Conservation (phyloP, 179 eudicot genomes). For the Beta macrorhiza region DNA sequence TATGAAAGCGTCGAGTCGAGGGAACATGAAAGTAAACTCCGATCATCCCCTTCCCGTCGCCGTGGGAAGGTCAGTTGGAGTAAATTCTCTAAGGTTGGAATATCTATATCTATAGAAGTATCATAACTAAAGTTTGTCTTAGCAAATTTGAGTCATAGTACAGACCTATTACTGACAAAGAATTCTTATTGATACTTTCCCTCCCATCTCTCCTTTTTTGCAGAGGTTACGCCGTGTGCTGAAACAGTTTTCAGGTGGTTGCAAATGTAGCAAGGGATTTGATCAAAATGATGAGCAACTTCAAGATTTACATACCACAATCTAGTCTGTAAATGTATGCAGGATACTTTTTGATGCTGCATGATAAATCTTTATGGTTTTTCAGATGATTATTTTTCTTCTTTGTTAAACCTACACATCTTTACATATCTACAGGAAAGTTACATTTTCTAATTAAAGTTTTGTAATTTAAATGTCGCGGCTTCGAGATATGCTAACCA, state of each 20-base stretch:
- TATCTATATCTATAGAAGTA: too few relatives aligned
- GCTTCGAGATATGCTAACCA: too few relatives aligned
- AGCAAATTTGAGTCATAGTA: not conserved
- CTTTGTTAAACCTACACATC: not conserved
- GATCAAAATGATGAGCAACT: slow-evolving; percentile 1
- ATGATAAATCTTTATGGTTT: not conserved
- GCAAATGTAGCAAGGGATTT: slow-evolving; percentile 35
- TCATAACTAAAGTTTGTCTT: not conserved
- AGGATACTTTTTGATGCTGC: not conserved
- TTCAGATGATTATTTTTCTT: too few relatives aligned
- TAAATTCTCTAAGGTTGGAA: slow-evolving; percentile 25
- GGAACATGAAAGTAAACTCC: slow-evolving; percentile 14
- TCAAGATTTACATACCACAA: not conserved
- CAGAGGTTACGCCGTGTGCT: slow-evolving; percentile 36
- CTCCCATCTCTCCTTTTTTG: not conserved
- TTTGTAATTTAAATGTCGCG: too few relatives aligned
- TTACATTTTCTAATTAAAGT: too few relatives aligned
- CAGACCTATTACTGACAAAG: too few relatives aligned
- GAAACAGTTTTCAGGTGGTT: slow-evolving; percentile 29
- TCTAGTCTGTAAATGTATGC: not conserved
- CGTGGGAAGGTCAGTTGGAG: slow-evolving; percentile 7
- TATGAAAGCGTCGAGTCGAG: slow-evolving; percentile 32
- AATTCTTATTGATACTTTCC: too few relatives aligned
- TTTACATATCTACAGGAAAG: too few relatives aligned
- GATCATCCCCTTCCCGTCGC: slow-evolving; percentile 15